Evolutionary conservation across 306 rosid species (phyloP), one percentile per base, ranked within the genome.

Genomic region (Amphicarpaea edgeworthii): DNA sequence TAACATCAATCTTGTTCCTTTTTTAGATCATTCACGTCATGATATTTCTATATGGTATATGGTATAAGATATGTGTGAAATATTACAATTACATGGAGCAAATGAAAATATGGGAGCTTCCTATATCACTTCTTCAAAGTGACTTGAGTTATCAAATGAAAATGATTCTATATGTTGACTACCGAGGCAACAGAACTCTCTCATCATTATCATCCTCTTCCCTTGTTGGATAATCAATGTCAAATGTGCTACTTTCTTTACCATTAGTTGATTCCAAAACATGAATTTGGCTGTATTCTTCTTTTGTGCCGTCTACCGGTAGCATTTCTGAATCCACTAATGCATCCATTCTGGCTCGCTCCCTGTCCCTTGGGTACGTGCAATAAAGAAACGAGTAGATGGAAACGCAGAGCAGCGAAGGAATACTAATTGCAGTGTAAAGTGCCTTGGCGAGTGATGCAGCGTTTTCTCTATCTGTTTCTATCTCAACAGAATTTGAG

Each of bases 351-450:
- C 82, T 80, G 0, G 93, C 96, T 12, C 91, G 86, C 1, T 90
- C 91, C 40, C 97, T 82, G 79, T 92, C 97, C 82, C 90, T 86
- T 4, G 97, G 91, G 68, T 88, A 92, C 1, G 97, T 86, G 78
- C 85, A 83, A 61, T 89, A 89, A 21, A 93, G 92, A 80, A 91
- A 88, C 7, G 96, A 88, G 81, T 89, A 91, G 60, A 91, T 86
- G 73, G 66, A 61, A 73, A 90, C 86, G 45, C 96, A 84, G 3
- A 93, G 63, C 6, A 78, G 70, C 89, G 83, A 79, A 5, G 98
- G 97, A 76, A 91, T 57, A 12, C 89, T 86, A 42, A 91, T 86
- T 34, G 95, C 96, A 2, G 87, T 75, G 49, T 85, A 93, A 46
- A 86, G 87, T 47, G 97, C 96, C 81, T 88, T 93, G 34, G 96